These are phyloP conservation scores for Malassezia sympodialis DNA, from an alignment of 1,284 basidiomycete species.

Conservation along the genomic window DNA sequence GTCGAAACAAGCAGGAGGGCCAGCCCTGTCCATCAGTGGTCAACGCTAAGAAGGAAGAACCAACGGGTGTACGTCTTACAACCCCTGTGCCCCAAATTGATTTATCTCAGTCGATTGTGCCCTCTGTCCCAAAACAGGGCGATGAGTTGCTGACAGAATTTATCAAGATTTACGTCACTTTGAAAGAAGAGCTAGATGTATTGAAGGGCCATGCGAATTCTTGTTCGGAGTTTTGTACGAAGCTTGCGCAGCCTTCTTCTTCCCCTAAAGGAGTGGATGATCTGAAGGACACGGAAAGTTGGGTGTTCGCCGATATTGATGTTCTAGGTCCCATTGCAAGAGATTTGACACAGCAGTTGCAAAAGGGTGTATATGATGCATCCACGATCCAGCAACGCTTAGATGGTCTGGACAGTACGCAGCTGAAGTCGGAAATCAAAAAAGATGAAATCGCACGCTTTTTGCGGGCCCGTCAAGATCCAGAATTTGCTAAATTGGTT, in stretches of 20 bases:
- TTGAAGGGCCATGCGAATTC: slow-evolving; percentile 21
- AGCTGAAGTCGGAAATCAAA: slow-evolving; percentile 51
- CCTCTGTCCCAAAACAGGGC: slow-evolving; percentile 17
- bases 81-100: not conserved
- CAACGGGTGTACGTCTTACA: not conserved
- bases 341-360: slow-evolving; percentile 24
- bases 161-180: slow-evolving; percentile 45
- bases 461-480: slow-evolving; percentile 63
- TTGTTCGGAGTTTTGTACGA: slow-evolving; percentile 42
- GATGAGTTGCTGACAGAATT: slow-evolving; percentile 37
- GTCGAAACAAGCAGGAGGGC: not conserved
- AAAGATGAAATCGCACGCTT: slow-evolving; percentile 53
- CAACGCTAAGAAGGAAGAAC: not conserved
- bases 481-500: slow-evolving; percentile 68
- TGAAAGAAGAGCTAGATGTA: slow-evolving; percentile 47
- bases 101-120: not conserved
- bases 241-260: slow-evolving; percentile 29
- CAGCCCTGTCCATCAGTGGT: not conserved
- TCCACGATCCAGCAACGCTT: slow-evolving; percentile 20
- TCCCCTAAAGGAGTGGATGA: slow-evolving; percentile 23
- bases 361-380: slow-evolving; percentile 20
- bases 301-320: slow-evolving; percentile 49
- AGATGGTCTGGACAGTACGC: slow-evolving; percentile 50
- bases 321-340: slow-evolving; percentile 33
- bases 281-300: slow-evolving; percentile 30